Base-by-base conservation (phyloP, 2,329 filamentous ascomycete species). In the Sporothrix globosa region DNA sequence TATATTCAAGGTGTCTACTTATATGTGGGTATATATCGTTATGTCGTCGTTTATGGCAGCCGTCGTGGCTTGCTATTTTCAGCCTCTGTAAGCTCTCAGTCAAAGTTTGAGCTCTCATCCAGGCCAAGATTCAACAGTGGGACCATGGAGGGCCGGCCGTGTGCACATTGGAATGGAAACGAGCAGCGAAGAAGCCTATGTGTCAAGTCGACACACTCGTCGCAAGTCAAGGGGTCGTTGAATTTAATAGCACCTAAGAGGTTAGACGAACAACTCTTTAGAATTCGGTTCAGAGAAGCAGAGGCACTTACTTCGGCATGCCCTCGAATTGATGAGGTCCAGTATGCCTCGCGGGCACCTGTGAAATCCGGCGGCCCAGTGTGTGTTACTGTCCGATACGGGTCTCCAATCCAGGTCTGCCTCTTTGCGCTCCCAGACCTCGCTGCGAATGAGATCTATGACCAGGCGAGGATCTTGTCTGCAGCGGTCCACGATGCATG, bases 151-250 rank as follows among this genome's bases (percentile, higher is more conserved):
- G 88, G 88, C 68, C 89, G 83, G 0, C 92, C 92, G 81, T 96
- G 92, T 0, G 92, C 92, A 79, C 92, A 96, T 77, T 92, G 90
- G 74, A 96, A 96, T 0, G 92, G 92, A 73, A 95, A 92, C 0
- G 83, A 83, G 74, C 91, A 93, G 0, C 75, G 76, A 0, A 85
- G 84, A n/a, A 96, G 80, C 3, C 83, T 82, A 1, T 69, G 72
- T 0, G 95, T 77, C 46, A 96, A 78, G 0, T 78, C 76, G 11
- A 80, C 74, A 74, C 92, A 95, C 73, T 92, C 84, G 0, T 82
- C 79, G 0, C 77, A 73, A 0, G 82, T 83, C 9, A 96, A 80
- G 6, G 81, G 76, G 75, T 96, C 92, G 74, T 95, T 95, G 80
- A 96, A 96, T 91, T 94, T 95, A 77, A 96, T 89, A 2, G 92